These are phyloP conservation scores for Dinochytrium kinnereticum DNA, from an alignment of 371 early-diverging fungal genomes.

Conservation along the genomic window DNA sequence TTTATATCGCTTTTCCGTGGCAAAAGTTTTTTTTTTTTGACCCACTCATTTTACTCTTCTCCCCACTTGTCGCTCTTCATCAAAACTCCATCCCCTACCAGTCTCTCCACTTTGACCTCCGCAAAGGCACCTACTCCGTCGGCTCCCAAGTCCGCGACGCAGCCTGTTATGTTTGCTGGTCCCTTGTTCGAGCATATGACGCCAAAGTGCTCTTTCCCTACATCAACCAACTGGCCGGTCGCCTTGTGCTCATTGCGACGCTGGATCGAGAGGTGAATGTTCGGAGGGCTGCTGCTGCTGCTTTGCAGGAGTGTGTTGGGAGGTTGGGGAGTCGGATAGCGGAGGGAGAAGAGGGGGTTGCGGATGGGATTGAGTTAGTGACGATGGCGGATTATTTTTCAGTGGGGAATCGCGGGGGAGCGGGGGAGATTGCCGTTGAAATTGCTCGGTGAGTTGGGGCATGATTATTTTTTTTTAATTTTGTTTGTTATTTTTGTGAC, in stretches of 20 bases:
- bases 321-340: slow-evolving; percentile 67
- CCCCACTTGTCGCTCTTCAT: background rate
- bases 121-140: slow-evolving; percentile 85
- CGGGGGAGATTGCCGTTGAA: slow-evolving; percentile 68
- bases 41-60: background rate
- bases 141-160: slow-evolving; percentile 96
- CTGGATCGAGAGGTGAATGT: slow-evolving; percentile 95
- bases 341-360: slow-evolving; percentile 64
- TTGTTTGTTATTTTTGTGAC: background rate
- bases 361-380: slow-evolving; percentile 92
- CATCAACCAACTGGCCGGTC: slow-evolving; percentile 68
- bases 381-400: slow-evolving; percentile 90
- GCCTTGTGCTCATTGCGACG: slow-evolving; percentile 72
- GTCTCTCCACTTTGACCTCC: slow-evolving; percentile 87
- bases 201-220: slow-evolving; percentile 68
- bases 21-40: background rate
- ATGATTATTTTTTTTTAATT: background rate
- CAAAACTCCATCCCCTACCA: slow-evolving; percentile 21
- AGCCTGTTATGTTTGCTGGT: slow-evolving; percentile 96
- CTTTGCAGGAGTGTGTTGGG: slow-evolving; percentile 97
- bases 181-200: slow-evolving; percentile 91
- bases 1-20: background rate
- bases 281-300: slow-evolving; percentile 93
- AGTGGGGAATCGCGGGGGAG: slow-evolving; percentile 80
- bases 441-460: slow-evolving; percentile 69